Base-by-base conservation (phyloP, 768 basidiomycete genomes). In the Calocybe indica region DNA sequence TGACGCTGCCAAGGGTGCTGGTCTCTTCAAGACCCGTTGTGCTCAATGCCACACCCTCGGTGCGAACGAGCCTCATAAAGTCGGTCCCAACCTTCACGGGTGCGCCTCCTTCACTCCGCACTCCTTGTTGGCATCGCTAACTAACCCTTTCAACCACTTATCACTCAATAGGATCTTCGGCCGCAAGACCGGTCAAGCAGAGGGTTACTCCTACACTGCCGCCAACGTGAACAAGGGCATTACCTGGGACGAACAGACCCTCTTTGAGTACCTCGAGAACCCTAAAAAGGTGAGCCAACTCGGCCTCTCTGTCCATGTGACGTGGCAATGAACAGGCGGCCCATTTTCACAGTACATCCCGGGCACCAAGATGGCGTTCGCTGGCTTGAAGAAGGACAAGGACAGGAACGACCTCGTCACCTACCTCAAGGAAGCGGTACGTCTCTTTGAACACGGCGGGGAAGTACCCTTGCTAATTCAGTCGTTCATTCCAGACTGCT, bases 341-440 rank as follows among this genome's bases (percentile, higher is more conserved):
- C 29, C 15, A 31, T 8, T 29, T n/a, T 39, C 37, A 1, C 50
- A 90, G 88, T 93, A 92, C 73, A 93, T 93, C 55, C 91, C 91
- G 34, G 93, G 93, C 40, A 96, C 93, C 43, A 96, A 94, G 76
- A 97, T 97, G 94, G 93, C 93, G 48, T 97, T 96, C 58, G 92
- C 93, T 55, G 95, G 94, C 60, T 72, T 98, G 65, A 98, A 97
- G 85, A 98, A 97, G 81, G 90, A 91, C 7, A 92, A 92, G 78
- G 94, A 97, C 67, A 85, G 94, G 72, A 88, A 82, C 64, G 93
- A 97, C 72, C 83, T 97, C 60, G 78, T 97, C 60, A 81, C 92
- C 49, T 82, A 75, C 64, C 75, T 94, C 59, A 88, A 88, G 75
- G 79, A 83, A 44, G 61, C 78, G 48, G 89, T 89, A 61, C 53